These are phyloP conservation scores for Globisporangium paddicum DNA, from an alignment of 352 stramenopile species.

Conservation along the genomic window DNA sequence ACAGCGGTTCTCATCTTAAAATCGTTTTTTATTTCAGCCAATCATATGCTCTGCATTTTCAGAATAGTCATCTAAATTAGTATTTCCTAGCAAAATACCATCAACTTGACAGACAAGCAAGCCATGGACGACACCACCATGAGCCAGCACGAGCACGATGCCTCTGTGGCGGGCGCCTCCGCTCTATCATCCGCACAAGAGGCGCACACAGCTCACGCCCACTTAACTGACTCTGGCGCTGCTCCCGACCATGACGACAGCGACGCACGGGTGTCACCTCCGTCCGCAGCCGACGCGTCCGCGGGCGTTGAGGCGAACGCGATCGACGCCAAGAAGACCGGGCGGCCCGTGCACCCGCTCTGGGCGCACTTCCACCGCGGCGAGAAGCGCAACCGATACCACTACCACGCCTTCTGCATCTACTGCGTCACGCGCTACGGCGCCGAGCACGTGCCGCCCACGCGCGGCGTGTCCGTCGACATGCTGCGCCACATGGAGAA, in stretches of 20 bases:
- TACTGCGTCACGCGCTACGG: constrained; percentile 71
- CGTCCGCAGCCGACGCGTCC: neutral
- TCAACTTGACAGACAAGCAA: too few species aligned
- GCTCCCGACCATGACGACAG: neutral
- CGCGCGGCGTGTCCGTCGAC: constrained; percentile 71
- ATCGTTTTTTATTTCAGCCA: too few species aligned
- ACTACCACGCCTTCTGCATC: constrained; percentile 81
- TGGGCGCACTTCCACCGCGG: constrained; percentile 82
- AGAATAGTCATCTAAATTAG: too few species aligned
- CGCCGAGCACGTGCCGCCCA: constrained; percentile 47
- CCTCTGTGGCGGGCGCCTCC: too few species aligned
- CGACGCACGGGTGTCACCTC: neutral
- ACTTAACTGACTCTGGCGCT: neutral
- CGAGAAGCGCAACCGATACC: constrained; percentile 82
- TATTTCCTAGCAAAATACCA: too few species aligned
- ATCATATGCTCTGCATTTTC: too few species aligned
- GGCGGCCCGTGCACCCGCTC: constrained; percentile 64
- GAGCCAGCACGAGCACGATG: too few species aligned
- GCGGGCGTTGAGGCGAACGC: neutral
- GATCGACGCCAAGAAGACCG: constrained; percentile 49
- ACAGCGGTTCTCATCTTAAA: too few species aligned
- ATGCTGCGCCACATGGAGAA: constrained; percentile 80
- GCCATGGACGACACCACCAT: too few species aligned
- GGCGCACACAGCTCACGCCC: too few species aligned
- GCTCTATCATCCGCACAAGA: too few species aligned